phyloP scores from a whole-genome alignment of 31 red algal genomes.

The Bonnemaisonia californica region DNA sequence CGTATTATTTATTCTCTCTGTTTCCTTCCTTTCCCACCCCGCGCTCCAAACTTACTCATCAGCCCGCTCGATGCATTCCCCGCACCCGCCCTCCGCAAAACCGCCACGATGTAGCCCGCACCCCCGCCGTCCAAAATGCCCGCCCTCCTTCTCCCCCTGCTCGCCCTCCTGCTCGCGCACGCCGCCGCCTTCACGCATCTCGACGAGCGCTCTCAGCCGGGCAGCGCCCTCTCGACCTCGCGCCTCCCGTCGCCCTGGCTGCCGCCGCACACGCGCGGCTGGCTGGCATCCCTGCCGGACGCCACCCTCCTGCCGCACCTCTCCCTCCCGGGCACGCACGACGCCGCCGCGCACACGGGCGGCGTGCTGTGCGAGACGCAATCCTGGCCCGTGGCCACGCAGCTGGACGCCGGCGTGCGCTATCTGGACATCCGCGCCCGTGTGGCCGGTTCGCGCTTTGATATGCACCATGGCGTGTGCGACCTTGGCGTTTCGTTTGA shows the following conservation, averaged over 20 bases:
- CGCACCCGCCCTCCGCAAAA: too few relatives aligned
- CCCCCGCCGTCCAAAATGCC: too few relatives aligned
- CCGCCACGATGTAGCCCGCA: too few relatives aligned
- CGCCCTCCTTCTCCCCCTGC: too few relatives aligned
- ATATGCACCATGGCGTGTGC: constrained; percentile 46
- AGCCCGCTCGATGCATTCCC: too few relatives aligned
- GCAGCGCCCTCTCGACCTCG: neutral
- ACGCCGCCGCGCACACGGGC: constrained; percentile 26
- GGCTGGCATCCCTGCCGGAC: constrained; percentile 20
- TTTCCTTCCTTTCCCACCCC: too few relatives aligned
- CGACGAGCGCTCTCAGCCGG: constrained; percentile 34
- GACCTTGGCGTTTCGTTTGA: constrained; percentile 43
- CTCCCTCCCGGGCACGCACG: constrained; percentile 52
- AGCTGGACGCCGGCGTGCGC: constrained; percentile 41
- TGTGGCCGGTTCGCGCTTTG: constrained; percentile 29
- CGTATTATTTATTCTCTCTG: too few relatives aligned
- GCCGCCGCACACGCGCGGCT: neutral
- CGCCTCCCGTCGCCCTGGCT: constrained; percentile 25
- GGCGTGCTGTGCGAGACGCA: constrained; percentile 35
- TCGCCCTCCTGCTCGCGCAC: too few relatives aligned
- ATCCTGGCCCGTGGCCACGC: constrained; percentile 33
- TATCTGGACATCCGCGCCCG: constrained; percentile 52
- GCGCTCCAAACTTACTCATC: too few relatives aligned
- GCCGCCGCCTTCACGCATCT: too few relatives aligned
- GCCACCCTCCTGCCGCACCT: constrained; percentile 24